Base-by-base conservation (phyloP, 108 stramenopile species). In the Pseudonitzschia multiseries region DNA sequence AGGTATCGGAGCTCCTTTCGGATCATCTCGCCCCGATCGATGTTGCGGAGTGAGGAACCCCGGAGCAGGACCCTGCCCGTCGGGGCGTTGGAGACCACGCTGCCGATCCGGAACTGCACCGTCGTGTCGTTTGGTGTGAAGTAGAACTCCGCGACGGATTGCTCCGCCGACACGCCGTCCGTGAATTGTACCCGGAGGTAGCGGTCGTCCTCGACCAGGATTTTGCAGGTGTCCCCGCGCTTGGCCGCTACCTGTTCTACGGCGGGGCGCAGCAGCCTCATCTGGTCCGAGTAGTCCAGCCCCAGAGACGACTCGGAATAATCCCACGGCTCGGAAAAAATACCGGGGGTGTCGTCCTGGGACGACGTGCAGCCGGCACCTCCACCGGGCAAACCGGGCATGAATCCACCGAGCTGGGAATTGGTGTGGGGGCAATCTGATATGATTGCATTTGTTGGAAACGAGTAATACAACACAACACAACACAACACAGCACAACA, bases 341-440 rank as follows among this genome's bases (percentile, higher is more conserved):
- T 75, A 10, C 89, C 89, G 17, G 92, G 92, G 10, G 92, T 87
- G 59, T 93, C 92, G 78, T 93, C 92, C 78, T 93, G 92, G 20
- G 81, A 82, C n/a, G 86, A 86, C 1, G 82, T 81, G 70, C 92
- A 93, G 43, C 89, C 88, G 44, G 89, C 87, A 29, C 89, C 87
- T 14, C 33, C 57, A 20, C 73, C 61, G 13, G 43, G 20, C n/a
- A 57, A 22, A n/a, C 60, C 68, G 27, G 65, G 41, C 56, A 44
- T 26, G 41, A 57, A 56, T 56, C 26, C 26, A 2, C 26, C 59
- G 36, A 63, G 21, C 27, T 51, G 20, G 41, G 57, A 21, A 9
- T 57, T 73, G 50, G 61, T 75, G 56, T 87, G 87, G 26, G 90
- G 90, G 71, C 90, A 91, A 71, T 91, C 86, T 50, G 0, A 48